A percentile compares a stretch with the other conserved stretches of the same genome.
phyloP scores from a whole-genome alignment of 73 alveolate genomes.

The Blepharisma stoltei region DNA sequence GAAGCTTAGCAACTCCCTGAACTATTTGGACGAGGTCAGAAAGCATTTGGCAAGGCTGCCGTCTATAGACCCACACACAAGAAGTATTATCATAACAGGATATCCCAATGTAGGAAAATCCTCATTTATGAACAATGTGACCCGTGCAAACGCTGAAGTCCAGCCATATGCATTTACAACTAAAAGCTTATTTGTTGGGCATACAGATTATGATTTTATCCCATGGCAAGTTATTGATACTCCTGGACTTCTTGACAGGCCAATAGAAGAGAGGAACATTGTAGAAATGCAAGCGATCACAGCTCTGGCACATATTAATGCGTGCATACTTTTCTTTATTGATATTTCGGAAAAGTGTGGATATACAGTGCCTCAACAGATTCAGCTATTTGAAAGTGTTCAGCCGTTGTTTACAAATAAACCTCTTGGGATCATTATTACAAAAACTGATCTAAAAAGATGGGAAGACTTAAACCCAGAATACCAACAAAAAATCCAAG shows the following conservation, averaged over 20 bases:
- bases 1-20: conserved; percentile 94
- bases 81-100: conserved; percentile 95
- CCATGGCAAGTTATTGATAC: conserved; percentile 99
- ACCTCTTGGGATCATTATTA: conserved; percentile 96
- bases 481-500: conserved; percentile 64
- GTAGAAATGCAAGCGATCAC: conserved; percentile 99
- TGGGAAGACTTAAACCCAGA: conserved; percentile 72
- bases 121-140: conserved; percentile 96
- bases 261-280: conserved; percentile 97
- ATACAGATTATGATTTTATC: conserved; percentile 96
- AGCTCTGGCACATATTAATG: conserved; percentile 98
- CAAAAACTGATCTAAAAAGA: conserved; percentile 86
- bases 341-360: conserved; percentile 99
- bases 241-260: conserved; percentile 98
- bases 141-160: conserved; percentile 92
- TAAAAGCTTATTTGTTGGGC: conserved; percentile 98
- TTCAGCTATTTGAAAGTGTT: conserved; percentile 90
- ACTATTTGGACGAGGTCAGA: conserved; percentile 99
- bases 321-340: conserved; percentile 93
- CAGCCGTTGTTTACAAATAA: conserved; percentile 95
- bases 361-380: conserved; percentile 56
- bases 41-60: conserved; percentile 99
- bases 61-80: conserved; percentile 92
- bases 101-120: conserved; percentile 99
- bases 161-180: conserved; percentile 99